Conservation (phyloP, 345 rosid genomes). For the Theobroma cacao region DNA sequence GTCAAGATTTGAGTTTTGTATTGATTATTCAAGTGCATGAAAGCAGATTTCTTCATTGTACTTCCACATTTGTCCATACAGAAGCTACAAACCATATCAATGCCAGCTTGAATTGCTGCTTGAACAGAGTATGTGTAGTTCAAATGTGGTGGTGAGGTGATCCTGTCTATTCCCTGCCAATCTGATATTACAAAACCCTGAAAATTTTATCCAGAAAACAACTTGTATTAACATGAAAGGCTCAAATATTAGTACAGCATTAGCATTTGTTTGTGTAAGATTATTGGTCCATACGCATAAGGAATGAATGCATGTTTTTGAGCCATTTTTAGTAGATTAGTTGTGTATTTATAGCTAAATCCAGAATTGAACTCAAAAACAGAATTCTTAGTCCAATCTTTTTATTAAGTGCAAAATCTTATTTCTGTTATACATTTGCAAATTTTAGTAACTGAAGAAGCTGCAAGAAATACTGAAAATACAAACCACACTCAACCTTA, state of each 20-base stretch:
- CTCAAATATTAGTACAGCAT: background rate
- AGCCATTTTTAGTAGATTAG: background rate
- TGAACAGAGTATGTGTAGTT: conserved; percentile 79
- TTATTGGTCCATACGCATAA: conserved; percentile 1
- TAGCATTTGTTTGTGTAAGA: background rate
- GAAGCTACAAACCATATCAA: conserved; percentile 70
- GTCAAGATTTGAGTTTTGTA: background rate
- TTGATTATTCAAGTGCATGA: background rate
- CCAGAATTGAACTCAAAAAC: background rate
- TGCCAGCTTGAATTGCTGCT: conserved; percentile 81
- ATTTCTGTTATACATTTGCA: background rate
- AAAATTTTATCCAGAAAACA: conserved; percentile 24
- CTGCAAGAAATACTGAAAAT: background rate
- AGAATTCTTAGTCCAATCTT: background rate
- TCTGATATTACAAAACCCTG: conserved; percentile 97
- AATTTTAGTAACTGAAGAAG: background rate
- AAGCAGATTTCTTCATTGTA: background rate
- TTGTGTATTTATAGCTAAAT: background rate
- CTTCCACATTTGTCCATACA: conserved; percentile 9
- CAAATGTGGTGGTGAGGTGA: conserved; percentile 69
- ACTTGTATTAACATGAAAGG: conserved; percentile 13
- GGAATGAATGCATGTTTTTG: background rate
- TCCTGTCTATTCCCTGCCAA: conserved; percentile 91
- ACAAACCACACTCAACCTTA: conserved; percentile 42
- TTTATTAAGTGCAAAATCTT: background rate